Evolutionary conservation across 2,329 filamentous ascomycete species (phyloP), one percentile per base, ranked within the genome.

Genomic region (Dryadomyces quercus-mongolicae): DNA sequence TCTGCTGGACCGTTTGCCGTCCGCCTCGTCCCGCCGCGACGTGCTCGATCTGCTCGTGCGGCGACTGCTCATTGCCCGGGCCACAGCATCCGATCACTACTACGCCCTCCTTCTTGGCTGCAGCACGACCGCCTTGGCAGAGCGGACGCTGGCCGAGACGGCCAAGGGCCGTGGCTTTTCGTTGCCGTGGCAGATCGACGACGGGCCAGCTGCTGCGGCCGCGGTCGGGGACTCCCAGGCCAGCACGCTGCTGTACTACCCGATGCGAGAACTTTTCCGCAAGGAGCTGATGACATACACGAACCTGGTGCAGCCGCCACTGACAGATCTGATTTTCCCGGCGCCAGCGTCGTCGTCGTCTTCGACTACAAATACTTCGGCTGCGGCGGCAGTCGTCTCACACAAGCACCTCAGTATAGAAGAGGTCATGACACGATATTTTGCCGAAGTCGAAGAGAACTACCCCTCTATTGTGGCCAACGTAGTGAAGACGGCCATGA

Each of bases 391-490:
- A 31, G 68, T 85, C 64, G 68, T 82, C 3, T 86, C 80, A 36
- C 82, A 85, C 60, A 87, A 84, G 64, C 85, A 89, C 60, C 78
- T 88, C 48, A 94, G 89, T 48, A 96, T 98, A 62, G 90, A 96
- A 64, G 85, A 91, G 61, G 78, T 98, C 53, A 91, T 97, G 84
- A 72, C 77, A 55, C 84, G 89, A 55, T 98, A 96, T 67, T 95
- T 98, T 63, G 80, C 82, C 60, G 85, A 82, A 44, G 88, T 95
- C 16, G 91, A 95, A 65, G 80, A 82, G 60, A 86, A 85, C 56
- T 96, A 94, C 64, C 88, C 91, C 3, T 88, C 87, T 54, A 89
- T 97, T 54, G 91, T 98, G 60, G 86, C 91, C 36, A 98, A 98
- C 66, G 93, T 98, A 10, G 92, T 96, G 5, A 82, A 89, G 58